phyloP scores from a whole-genome alignment of 1,284 basidiomycete species.

The Ceratobasidium sp. region DNA sequence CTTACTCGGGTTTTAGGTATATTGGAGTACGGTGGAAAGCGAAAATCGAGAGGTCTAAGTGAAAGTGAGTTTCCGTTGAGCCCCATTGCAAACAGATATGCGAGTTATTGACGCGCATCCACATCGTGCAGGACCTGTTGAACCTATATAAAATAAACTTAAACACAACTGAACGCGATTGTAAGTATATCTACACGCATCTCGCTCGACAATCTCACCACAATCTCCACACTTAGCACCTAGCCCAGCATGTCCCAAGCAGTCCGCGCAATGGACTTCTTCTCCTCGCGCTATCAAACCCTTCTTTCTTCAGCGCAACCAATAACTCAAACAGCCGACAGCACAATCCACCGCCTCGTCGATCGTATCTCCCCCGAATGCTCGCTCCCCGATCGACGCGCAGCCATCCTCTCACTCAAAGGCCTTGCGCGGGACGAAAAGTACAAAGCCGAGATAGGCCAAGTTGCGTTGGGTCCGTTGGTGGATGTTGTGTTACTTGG shows the following conservation, averaged over 20 bases:
- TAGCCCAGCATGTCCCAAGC: constrained; percentile 28
- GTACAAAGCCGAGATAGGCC: constrained; percentile 88
- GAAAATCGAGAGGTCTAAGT: too few species aligned
- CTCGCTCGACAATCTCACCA: not conserved
- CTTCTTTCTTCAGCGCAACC: constrained; percentile 72
- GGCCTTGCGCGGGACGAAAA: constrained; percentile 80
- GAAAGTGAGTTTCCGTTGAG: too few species aligned
- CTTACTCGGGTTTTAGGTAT: too few species aligned
- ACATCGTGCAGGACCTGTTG: too few species aligned
- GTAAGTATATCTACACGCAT: too few species aligned
- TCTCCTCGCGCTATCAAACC: constrained; percentile 82
- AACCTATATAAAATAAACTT: too few species aligned
- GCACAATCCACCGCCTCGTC: constrained; percentile 87
- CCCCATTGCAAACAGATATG: too few species aligned
- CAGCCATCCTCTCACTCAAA: constrained; percentile 91
- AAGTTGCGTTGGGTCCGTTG: constrained; percentile 77
- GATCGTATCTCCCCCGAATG: constrained; percentile 89
- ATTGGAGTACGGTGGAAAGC: too few species aligned
- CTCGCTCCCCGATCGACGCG: constrained; percentile 88
- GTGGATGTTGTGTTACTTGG: constrained; percentile 74
- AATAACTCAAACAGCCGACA: constrained; percentile 79
- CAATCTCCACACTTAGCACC: not conserved
- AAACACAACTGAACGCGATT: too few species aligned
- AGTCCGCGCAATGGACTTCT: constrained; percentile 71
- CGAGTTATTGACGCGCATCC: too few species aligned